phyloP scores from a whole-genome alignment of 306 rosid species.

The Heteromeles arbutifolia region DNA sequence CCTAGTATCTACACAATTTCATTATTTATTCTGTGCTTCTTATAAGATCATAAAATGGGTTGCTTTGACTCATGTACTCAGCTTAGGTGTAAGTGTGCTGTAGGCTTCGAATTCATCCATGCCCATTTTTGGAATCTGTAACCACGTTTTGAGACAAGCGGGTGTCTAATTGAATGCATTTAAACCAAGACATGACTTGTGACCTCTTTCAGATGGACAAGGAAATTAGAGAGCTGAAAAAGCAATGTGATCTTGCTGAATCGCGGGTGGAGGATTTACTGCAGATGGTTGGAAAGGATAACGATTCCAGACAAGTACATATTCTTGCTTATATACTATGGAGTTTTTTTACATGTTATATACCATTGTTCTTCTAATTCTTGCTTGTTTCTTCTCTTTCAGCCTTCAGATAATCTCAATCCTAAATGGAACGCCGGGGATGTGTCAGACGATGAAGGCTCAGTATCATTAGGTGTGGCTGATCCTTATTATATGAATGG shows the following conservation, averaged over 20 bases:
- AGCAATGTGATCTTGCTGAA: slow-evolving; percentile 89
- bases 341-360: slow-evolving; percentile 8
- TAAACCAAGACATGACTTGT: neutral
- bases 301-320: slow-evolving; percentile 54
- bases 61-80: neutral
- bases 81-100: neutral
- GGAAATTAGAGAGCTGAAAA: slow-evolving; percentile 73
- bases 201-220: slow-evolving; percentile 70
- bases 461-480: slow-evolving; percentile 52
- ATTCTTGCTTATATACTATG: slow-evolving; percentile 4
- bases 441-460: slow-evolving; percentile 67
- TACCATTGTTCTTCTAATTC: slow-evolving; percentile 2
- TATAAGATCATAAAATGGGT: neutral
- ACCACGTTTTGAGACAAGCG: neutral
- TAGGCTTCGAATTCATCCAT: neutral
- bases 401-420: slow-evolving; percentile 31
- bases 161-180: neutral
- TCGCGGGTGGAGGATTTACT: slow-evolving; percentile 85
- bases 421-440: slow-evolving; percentile 38
- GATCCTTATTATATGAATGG: slow-evolving; percentile 35
- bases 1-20: neutral
- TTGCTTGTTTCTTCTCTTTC: slow-evolving; percentile 16
- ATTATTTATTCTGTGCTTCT: neutral
- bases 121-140: neutral
- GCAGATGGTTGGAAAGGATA: slow-evolving; percentile 55